phyloP scores from a whole-genome alignment of 495 filamentous ascomycete genomes.

The Trichocladium antarcticum region DNA sequence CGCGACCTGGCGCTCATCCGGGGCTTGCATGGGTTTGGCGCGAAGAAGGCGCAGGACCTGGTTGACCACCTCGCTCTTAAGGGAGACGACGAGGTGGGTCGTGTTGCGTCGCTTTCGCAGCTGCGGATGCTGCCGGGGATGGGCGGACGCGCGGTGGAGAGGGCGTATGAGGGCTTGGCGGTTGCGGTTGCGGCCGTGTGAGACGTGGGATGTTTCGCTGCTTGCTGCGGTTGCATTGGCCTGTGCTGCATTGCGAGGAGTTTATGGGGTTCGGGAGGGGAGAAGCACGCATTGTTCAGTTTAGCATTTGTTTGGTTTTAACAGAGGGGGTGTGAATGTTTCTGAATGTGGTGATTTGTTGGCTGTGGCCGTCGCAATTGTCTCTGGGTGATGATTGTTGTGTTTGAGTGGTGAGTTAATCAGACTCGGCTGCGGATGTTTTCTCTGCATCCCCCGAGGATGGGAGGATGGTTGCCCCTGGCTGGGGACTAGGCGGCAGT shows the following conservation, averaged over 20 bases:
- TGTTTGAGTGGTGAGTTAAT: too few relatives aligned
- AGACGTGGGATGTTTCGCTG: not conserved
- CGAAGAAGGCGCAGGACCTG: conserved; percentile 54
- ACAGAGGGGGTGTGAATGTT: too few relatives aligned
- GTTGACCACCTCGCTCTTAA: conserved; percentile 45
- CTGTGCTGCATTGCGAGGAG: conserved; percentile 1
- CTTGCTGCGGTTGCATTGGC: too few relatives aligned
- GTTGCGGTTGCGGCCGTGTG: not conserved
- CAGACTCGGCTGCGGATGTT: too few relatives aligned
- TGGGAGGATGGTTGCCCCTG: too few relatives aligned
- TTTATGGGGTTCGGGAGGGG: not conserved
- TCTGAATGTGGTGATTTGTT: not conserved
- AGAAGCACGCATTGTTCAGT: not conserved
- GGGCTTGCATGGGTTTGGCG: conserved; percentile 58
- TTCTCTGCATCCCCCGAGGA: too few relatives aligned
- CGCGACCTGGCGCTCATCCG: conserved; percentile 60
- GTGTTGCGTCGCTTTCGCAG: conserved; percentile 40
- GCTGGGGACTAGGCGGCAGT: too few relatives aligned
- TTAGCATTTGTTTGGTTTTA: not conserved
- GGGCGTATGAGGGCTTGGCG: conserved; percentile 37
- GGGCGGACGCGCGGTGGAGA: conserved; percentile 48
- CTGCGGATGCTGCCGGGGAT: conserved; percentile 48
- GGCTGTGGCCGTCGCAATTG: too few relatives aligned
- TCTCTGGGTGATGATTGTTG: too few relatives aligned
- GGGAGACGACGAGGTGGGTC: conserved; percentile 30